Evolutionary conservation across 1,284 basidiomycete species (phyloP).

Genomic region (Leccinum griseonigrum): DNA sequence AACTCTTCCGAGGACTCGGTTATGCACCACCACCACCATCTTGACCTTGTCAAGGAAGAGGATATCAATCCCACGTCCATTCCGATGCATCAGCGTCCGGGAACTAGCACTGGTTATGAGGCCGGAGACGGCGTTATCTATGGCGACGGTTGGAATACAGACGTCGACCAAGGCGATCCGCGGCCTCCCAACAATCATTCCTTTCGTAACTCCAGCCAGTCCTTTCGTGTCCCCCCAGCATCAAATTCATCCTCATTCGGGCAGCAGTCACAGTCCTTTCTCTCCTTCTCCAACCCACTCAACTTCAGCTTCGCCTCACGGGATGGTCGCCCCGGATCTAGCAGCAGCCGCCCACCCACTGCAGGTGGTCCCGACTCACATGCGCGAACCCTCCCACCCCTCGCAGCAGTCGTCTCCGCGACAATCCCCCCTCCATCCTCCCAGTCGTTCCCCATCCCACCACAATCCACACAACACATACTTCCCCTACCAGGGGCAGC

Average conservation of each 20-base stretch:
- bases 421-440: constrained; percentile 47
- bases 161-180: constrained; percentile 37
- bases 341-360: constrained; percentile 46
- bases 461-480: constrained; percentile 42
- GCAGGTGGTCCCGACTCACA: constrained; percentile 34
- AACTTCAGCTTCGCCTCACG: constrained; percentile 47
- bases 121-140: constrained; percentile 45
- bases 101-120: constrained; percentile 69
- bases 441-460: constrained; percentile 33
- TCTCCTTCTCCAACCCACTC: constrained; percentile 52
- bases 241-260: constrained; percentile 36
- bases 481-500: constrained; percentile 43
- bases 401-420: constrained; percentile 70
- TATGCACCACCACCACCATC: constrained; percentile 12
- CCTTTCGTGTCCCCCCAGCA: constrained; percentile 55
- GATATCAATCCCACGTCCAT: constrained; percentile 33
- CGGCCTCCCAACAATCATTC: constrained; percentile 48
- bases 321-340: constrained; percentile 46
- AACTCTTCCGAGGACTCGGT: constrained; percentile 10
- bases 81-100: constrained; percentile 54
- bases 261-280: constrained; percentile 65
- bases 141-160: constrained; percentile 36
- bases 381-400: constrained; percentile 63
- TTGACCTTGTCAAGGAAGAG: constrained; percentile 53
- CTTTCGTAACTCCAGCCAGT: constrained; percentile 71